A percentile compares a stretch with the other conserved stretches of the same genome.
Conservation (phyloP, 441 rosid species). For the Omphalea diandra region DNA sequence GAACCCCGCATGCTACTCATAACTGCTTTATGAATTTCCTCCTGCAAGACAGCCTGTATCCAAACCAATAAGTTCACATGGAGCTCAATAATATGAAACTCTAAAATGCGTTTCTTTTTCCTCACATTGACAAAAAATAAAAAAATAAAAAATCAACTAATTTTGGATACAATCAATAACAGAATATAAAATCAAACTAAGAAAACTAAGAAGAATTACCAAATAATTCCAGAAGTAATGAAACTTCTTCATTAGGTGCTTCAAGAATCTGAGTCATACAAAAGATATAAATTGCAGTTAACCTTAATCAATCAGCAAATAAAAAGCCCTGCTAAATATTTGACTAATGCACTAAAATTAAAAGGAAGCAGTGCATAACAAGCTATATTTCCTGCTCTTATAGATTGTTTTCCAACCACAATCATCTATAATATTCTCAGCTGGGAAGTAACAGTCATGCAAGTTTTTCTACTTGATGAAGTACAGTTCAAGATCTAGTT, state of each 20-base stretch:
- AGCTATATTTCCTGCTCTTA: too few species aligned
- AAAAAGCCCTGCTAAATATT: constrained; percentile 31
- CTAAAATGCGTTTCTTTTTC: neutral
- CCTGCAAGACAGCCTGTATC: constrained; percentile 87
- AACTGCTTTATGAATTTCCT: constrained; percentile 65
- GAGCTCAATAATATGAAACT: constrained; percentile 16
- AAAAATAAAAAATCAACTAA: too few species aligned
- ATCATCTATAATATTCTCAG: too few species aligned
- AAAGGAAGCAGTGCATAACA: too few species aligned
- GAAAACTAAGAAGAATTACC: constrained; percentile 44
- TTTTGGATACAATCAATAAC: too few species aligned
- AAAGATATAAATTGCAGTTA: constrained; percentile 71
- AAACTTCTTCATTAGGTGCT: constrained; percentile 74
- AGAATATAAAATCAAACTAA: constrained; percentile 5
- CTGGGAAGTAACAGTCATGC: neutral
- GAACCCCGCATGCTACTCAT: constrained; percentile 58
- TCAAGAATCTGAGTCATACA: constrained; percentile 85
- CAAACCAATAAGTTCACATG: constrained; percentile 33
- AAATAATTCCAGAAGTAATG: constrained; percentile 67
- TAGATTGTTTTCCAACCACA: too few species aligned
- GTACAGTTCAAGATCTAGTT: neutral
- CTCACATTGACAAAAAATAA: constrained; percentile 3
- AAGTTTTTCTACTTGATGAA: neutral
- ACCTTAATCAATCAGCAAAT: constrained; percentile 67
- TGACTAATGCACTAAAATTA: neutral